These are phyloP conservation scores for Astragalus membranaceus DNA, from an alignment of 306 rosid genomes.

Conservation along the genomic window DNA sequence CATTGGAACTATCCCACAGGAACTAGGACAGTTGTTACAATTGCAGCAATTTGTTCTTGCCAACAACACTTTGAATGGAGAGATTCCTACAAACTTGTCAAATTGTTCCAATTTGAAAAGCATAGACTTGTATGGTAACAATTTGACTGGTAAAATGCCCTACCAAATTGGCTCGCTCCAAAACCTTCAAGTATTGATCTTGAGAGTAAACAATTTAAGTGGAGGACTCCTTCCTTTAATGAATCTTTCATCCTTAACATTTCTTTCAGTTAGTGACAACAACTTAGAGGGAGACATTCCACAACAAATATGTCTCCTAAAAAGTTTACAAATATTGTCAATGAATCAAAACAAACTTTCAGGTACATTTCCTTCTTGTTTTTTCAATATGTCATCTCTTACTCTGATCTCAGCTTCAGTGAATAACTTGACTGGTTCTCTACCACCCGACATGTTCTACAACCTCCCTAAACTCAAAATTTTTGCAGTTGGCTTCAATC, in stretches of 20 bases:
- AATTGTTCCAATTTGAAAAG: neutral
- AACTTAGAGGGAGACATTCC: neutral
- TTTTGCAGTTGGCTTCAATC: no score
- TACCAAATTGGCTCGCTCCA: neutral
- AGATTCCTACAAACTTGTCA: neutral
- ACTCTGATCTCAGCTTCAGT: no score
- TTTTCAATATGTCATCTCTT: no score
- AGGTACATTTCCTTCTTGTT: no score
- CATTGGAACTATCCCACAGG: neutral
- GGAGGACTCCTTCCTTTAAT: neutral
- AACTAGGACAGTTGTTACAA: neutral
- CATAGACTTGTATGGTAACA: neutral
- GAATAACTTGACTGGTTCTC: no score
- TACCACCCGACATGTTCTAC: no score
- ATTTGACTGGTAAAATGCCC: neutral
- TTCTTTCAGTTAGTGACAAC: neutral
- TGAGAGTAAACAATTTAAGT: neutral
- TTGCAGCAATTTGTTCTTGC: neutral
- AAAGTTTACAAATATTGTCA: no score
- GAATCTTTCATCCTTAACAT: neutral
- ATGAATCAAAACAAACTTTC: no score
- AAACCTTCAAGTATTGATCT: neutral
- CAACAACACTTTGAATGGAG: neutral
- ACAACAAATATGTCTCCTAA: no score
- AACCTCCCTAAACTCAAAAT: no score